These are phyloP conservation scores for Peronospora belbahrii DNA, from an alignment of 352 stramenopile genomes.

Conservation along the genomic window DNA sequence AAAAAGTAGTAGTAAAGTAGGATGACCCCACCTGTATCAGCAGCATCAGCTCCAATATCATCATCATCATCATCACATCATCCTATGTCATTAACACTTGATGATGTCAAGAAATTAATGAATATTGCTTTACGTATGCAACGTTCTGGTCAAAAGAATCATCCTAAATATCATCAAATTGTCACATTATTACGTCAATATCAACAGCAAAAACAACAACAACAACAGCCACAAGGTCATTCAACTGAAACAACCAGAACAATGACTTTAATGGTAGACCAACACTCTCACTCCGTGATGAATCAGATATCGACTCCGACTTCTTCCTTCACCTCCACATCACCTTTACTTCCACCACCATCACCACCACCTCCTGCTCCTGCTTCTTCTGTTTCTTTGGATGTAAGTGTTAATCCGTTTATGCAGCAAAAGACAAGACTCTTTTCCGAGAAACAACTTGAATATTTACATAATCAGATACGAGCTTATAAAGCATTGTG, in stretches of 20 bases:
- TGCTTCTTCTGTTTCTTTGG: conserved; percentile 32
- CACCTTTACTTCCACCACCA: no score
- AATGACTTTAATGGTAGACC: no score
- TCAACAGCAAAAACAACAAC: conserved; percentile 41
- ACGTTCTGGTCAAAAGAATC: conserved; percentile 57
- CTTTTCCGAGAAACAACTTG: conserved; percentile 82
- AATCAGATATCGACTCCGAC: conserved; percentile 9
- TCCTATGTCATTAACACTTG: conserved; percentile 42
- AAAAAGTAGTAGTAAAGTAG: no score
- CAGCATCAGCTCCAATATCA: no score
- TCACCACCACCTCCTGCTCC: no score
- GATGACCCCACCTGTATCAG: no score
- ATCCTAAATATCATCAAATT: conserved; percentile 85
- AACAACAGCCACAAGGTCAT: conserved; percentile 15
- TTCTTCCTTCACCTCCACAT: no score
- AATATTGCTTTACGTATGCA: conserved; percentile 77
- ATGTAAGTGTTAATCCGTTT: conserved; percentile 52
- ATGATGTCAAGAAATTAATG: conserved; percentile 81
- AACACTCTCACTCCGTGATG: no score
- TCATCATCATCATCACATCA: no score
- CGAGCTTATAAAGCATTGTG: conserved; percentile 76
- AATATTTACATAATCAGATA: conserved; percentile 83
- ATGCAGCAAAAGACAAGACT: conserved; percentile 54
- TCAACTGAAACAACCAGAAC: background rate
- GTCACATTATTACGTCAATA: conserved; percentile 69